phyloP scores from a whole-genome alignment of 352 stramenopile species.

The Phytophthora sp. region DNA sequence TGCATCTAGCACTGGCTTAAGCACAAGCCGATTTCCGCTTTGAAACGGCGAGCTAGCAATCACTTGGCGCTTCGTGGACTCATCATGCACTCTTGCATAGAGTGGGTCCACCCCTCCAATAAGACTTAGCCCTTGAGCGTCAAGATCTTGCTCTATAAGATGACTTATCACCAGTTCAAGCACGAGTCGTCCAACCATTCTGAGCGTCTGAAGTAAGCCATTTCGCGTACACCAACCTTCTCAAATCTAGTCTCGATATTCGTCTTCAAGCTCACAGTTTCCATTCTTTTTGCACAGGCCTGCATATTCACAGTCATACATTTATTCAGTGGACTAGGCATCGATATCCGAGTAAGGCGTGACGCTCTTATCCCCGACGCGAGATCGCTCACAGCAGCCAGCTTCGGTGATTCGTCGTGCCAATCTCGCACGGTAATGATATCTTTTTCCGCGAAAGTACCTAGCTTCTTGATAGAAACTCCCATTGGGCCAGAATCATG shows the following conservation, averaged over 20 bases:
- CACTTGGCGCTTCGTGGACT: too few species aligned
- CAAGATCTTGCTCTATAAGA: too few species aligned
- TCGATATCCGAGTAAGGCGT: too few species aligned
- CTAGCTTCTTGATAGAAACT: not conserved
- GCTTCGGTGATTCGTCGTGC: not conserved
- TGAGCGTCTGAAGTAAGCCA: constrained; percentile 7
- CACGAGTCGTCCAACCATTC: constrained; percentile 17
- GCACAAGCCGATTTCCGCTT: not conserved
- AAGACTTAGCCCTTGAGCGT: too few species aligned
- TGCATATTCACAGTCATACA: constrained; percentile 2
- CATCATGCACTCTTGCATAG: too few species aligned
- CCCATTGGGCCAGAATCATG: not conserved
- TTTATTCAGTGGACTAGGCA: constrained; percentile 10
- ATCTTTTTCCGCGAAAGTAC: not conserved
- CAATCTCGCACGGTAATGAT: not conserved
- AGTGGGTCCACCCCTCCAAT: too few species aligned
- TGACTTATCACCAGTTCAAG: too few species aligned
- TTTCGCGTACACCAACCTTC: not conserved
- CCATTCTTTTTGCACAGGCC: constrained; percentile 6
- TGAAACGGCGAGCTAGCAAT: constrained; percentile 3
- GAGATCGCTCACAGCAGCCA: not conserved
- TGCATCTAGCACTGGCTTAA: not conserved
- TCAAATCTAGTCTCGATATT: not conserved
- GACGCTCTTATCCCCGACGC: not conserved
- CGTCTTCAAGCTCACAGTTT: not conserved